phyloP scores from a whole-genome alignment of 1,284 basidiomycete species.

The Microbotryum intermedium region DNA sequence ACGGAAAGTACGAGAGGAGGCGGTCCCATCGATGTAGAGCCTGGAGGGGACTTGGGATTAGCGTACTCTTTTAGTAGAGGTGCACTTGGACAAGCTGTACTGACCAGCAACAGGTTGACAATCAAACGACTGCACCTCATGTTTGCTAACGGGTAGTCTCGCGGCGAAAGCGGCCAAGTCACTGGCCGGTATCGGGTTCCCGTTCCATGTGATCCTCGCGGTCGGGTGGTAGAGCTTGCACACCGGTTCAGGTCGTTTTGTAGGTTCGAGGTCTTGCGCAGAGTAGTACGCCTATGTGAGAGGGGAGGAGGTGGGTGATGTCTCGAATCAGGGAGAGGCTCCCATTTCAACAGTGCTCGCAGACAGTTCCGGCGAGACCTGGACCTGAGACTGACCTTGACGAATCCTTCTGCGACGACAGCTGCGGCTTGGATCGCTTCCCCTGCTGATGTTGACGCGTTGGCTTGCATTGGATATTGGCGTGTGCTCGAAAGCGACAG shows the following conservation, averaged over 20 bases:
- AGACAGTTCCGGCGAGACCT: too few relatives aligned
- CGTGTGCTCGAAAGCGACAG: too few relatives aligned
- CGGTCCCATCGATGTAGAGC: neutral
- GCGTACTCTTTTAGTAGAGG: neutral
- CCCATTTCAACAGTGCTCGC: too few relatives aligned
- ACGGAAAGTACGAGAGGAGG: slow-evolving; percentile 23
- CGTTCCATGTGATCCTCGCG: slow-evolving; percentile 74
- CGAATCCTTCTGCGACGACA: slow-evolving; percentile 5
- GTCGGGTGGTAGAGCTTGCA: slow-evolving; percentile 65
- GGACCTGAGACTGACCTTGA: slow-evolving; percentile 6
- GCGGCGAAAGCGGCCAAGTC: slow-evolving; percentile 46
- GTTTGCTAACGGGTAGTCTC: slow-evolving; percentile 41
- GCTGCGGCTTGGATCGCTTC: slow-evolving; percentile 14
- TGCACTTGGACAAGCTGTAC: slow-evolving; percentile 27
- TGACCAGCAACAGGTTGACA: slow-evolving; percentile 75
- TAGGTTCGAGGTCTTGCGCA: slow-evolving; percentile 7
- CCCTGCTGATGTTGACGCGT: slow-evolving; percentile 1
- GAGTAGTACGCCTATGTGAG: slow-evolving; percentile 18
- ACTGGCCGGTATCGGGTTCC: slow-evolving; percentile 62
- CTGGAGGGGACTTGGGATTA: neutral
- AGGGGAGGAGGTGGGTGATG: neutral
- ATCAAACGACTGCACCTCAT: slow-evolving; percentile 74
- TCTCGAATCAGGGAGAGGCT: neutral
- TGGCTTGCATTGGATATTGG: too few relatives aligned
- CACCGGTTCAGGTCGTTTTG: slow-evolving; percentile 41